phyloP scores from a whole-genome alignment of 2,329 filamentous ascomycete species.

The Ramularia collo-cygni region DNA sequence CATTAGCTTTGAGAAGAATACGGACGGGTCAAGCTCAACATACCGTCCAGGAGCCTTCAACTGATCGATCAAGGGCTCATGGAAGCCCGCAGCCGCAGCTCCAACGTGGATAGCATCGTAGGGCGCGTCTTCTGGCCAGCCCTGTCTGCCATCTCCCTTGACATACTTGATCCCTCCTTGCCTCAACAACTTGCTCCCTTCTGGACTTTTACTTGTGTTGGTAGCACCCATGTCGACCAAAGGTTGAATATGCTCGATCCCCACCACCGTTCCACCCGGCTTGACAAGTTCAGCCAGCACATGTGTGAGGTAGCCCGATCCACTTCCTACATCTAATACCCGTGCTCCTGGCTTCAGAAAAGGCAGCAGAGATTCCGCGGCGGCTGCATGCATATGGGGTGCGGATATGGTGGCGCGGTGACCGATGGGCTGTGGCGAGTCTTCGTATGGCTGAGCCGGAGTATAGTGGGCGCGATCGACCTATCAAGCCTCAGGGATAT shows the following conservation, averaged over 20 bases:
- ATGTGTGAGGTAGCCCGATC: slow-evolving; percentile 71
- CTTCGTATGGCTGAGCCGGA: slow-evolving; percentile 63
- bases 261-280: slow-evolving; percentile 39
- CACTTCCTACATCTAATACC: slow-evolving; percentile 45
- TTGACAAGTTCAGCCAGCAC: slow-evolving; percentile 73
- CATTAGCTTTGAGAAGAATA: neutral
- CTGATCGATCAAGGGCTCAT: slow-evolving; percentile 67
- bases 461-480: slow-evolving; percentile 86
- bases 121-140: slow-evolving; percentile 42
- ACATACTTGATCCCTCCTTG: slow-evolving; percentile 63
- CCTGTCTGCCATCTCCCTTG: slow-evolving; percentile 56
- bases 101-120: slow-evolving; percentile 97
- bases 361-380: slow-evolving; percentile 55
- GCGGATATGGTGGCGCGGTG: slow-evolving; percentile 63
- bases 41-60: slow-evolving; percentile 66
- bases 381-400: slow-evolving; percentile 65
- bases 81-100: slow-evolving; percentile 69
- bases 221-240: slow-evolving; percentile 35
- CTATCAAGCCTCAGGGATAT: slow-evolving; percentile 36
- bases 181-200: slow-evolving; percentile 52
- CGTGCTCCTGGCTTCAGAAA: slow-evolving; percentile 46
- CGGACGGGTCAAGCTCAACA: slow-evolving; percentile 10
- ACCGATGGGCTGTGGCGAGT: slow-evolving; percentile 63
- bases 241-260: slow-evolving; percentile 44
- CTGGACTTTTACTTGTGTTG: slow-evolving; percentile 40